These are phyloP conservation scores for Pontederia crassipes DNA, from an alignment of 176 grass and related monocot genomes.

Conservation along the genomic window DNA sequence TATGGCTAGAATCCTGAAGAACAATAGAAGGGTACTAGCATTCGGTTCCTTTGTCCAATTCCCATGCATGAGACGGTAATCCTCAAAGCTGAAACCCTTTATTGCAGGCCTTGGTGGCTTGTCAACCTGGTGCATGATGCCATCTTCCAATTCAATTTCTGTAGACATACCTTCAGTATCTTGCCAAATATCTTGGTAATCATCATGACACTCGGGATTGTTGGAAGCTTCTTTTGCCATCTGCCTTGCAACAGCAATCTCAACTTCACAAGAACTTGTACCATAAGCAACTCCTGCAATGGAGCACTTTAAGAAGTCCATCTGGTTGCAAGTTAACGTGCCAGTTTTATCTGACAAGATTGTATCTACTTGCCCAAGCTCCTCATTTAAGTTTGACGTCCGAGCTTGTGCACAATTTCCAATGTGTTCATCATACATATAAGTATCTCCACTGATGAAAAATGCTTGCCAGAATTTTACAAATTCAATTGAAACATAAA, in stretches of 20 bases:
- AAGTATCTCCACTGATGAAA: constrained; percentile 87
- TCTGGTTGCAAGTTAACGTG: constrained; percentile 95
- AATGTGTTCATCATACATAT: constrained; percentile 90
- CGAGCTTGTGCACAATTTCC: constrained; percentile 78
- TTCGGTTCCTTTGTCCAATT: constrained; percentile 76
- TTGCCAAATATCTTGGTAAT: constrained; percentile 45
- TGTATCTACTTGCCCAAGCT: constrained; percentile 95
- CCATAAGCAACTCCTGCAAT: constrained; percentile 80
- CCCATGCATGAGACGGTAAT: constrained; percentile 74
- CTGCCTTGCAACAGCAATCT: constrained; percentile 73
- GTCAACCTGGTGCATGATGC: constrained; percentile 30
- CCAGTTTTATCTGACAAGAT: constrained; percentile 92
- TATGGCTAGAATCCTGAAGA: constrained; percentile 84
- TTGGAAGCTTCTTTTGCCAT: constrained; percentile 48
- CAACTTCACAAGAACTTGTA: constrained; percentile 74
- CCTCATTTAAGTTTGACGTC: constrained; percentile 93
- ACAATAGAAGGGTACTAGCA: constrained; percentile 36
- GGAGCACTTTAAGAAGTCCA: constrained; percentile 96
- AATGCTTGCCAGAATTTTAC: constrained; percentile 88
- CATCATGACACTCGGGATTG: constrained; percentile 27
- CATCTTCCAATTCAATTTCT: constrained; percentile 52
- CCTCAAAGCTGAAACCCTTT: constrained; percentile 85
- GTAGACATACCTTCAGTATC: constrained; percentile 20
- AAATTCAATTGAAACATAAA: constrained; percentile 93
- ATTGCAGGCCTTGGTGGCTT: constrained; percentile 41